phyloP scores from a whole-genome alignment of 2,329 filamentous ascomycete species.

The Chaetomiaceae sp. region DNA sequence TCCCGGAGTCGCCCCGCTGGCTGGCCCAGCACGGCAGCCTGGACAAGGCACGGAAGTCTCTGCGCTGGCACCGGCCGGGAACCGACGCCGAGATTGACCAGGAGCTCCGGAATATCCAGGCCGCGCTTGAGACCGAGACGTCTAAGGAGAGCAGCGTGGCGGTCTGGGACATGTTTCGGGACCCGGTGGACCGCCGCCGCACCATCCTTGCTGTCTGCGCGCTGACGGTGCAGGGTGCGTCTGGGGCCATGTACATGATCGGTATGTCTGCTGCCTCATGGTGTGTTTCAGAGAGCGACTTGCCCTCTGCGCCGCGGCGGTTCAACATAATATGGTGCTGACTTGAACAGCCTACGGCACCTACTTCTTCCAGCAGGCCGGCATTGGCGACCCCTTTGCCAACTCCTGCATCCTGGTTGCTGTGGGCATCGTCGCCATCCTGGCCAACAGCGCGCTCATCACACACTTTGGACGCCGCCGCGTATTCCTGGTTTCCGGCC shows the following conservation, averaged over 20 bases:
- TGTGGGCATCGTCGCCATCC: conserved; percentile 46
- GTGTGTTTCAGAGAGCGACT: no score
- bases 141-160: conserved; percentile 27
- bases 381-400: conserved; percentile 47
- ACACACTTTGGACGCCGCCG: conserved; percentile 47
- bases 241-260: conserved; percentile 51
- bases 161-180: conserved; percentile 42
- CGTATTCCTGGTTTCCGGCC: conserved; percentile 44
- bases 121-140: conserved; percentile 30
- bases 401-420: conserved; percentile 49
- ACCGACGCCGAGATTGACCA: conserved; percentile 26
- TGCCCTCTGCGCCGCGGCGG: not conserved
- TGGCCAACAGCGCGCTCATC: conserved; percentile 46
- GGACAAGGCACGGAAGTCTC: conserved; percentile 28
- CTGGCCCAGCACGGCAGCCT: conserved; percentile 32
- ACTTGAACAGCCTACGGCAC: conserved; percentile 43
- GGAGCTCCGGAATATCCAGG: conserved; percentile 33
- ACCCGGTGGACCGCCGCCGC: conserved; percentile 45
- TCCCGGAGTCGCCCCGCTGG: conserved; percentile 37
- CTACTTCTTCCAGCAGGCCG: conserved; percentile 55
- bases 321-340: not conserved
- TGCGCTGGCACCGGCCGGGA: conserved; percentile 31
- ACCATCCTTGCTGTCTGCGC: conserved; percentile 42
- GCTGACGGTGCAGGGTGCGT: conserved; percentile 45
- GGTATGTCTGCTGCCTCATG: conserved; percentile 29